phyloP scores from a whole-genome alignment of 1,284 basidiomycete genomes.

The Trametes sp. region DNA sequence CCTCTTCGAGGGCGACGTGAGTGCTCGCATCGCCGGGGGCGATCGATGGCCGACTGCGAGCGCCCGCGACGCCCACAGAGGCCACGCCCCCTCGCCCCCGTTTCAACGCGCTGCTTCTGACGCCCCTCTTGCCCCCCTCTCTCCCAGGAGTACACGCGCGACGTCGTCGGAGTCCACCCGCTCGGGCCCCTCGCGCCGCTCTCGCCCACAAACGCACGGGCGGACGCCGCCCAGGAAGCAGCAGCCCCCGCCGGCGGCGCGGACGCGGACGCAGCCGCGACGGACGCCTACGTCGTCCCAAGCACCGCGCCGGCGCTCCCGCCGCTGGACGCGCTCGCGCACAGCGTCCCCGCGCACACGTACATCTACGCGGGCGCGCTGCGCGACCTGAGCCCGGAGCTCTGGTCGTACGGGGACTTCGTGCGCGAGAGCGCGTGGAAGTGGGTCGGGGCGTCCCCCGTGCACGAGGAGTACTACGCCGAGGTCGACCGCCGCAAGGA shows the following conservation, averaged over 20 bases:
- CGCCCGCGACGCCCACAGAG: constrained; percentile 2
- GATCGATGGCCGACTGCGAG: constrained; percentile 1
- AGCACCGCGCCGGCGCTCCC: constrained; percentile 51
- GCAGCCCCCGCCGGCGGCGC: no score
- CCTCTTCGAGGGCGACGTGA: constrained; percentile 81
- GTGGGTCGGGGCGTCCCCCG: constrained; percentile 57
- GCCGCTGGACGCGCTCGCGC: constrained; percentile 42
- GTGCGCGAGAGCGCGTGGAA: constrained; percentile 72
- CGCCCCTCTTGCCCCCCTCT: background rate
- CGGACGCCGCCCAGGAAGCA: constrained; percentile 34
- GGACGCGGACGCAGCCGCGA: background rate
- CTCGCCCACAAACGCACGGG: constrained; percentile 45
- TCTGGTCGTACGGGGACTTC: constrained; percentile 85
- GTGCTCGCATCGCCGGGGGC: constrained; percentile 38
- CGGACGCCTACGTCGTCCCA: constrained; percentile 47
- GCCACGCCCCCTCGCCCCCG: background rate
- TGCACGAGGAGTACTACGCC: constrained; percentile 48
- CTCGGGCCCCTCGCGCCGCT: constrained; percentile 52
- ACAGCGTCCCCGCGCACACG: constrained; percentile 59
- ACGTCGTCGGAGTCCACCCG: constrained; percentile 60
- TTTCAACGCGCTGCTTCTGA: background rate
- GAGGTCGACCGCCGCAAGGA: constrained; percentile 54
- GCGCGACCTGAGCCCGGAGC: constrained; percentile 56
- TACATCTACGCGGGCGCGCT: constrained; percentile 72
- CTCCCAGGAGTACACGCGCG: constrained; percentile 74